phyloP scores from a whole-genome alignment of 805 yeast species.

The Wickerhamomyces hampshirensis region DNA sequence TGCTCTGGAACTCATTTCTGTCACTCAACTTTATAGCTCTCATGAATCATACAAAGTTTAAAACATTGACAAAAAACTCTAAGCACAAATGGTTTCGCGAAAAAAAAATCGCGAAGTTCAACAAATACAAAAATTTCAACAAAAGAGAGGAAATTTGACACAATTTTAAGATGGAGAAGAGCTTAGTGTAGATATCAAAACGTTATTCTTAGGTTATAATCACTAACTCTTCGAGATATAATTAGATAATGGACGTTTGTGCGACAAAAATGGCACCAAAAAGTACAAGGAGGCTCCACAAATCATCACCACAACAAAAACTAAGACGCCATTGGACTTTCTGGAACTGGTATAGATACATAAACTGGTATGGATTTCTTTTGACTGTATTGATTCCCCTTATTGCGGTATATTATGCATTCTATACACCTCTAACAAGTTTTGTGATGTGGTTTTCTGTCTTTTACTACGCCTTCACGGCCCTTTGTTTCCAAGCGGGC shows the following conservation, averaged over 20 bases:
- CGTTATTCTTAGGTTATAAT: too few species aligned
- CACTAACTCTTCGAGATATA: too few species aligned
- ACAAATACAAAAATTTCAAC: background rate
- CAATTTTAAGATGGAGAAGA: too few species aligned
- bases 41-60: too few species aligned
- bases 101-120: background rate
- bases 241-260: too few species aligned
- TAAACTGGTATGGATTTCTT: slow-evolving; percentile 68
- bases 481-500: slow-evolving; percentile 75
- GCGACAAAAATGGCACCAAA: too few species aligned
- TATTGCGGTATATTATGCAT: slow-evolving; percentile 38
- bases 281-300: too few species aligned
- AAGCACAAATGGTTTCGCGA: too few species aligned
- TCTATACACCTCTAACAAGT: slow-evolving; percentile 38
- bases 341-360: slow-evolving; percentile 63
- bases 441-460: slow-evolving; percentile 53
- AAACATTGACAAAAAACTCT: too few species aligned
- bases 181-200: too few species aligned
- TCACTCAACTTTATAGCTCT: background rate
- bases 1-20: slow-evolving; percentile 46
- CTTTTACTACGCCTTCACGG: slow-evolving; percentile 52
- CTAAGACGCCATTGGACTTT: slow-evolving; percentile 46
- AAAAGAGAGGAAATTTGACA: background rate
- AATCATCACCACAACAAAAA: slow-evolving; percentile 9
- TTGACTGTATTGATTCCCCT: slow-evolving; percentile 42